Evolutionary conservation across 805 yeast species (phyloP).

Genomic region (Nematodospora valgi): DNA sequence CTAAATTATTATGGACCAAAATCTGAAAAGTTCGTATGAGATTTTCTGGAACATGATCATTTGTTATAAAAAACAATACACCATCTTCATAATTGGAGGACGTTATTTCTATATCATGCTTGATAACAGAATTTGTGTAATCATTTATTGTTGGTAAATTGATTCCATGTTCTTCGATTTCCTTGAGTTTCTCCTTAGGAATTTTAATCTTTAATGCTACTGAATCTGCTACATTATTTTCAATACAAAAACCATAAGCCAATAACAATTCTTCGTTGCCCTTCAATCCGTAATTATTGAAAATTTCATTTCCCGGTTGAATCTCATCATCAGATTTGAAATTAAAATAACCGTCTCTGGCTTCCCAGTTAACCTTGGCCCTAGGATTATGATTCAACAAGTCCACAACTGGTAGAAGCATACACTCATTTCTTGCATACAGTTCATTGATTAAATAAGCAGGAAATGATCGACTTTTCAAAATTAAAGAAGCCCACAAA

Average conservation of each 20-base stretch:
- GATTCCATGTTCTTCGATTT: conserved; percentile 34
- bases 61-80: conserved; percentile 37
- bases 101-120: neutral
- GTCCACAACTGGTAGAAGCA: conserved; percentile 77
- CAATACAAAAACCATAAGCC: conserved; percentile 76
- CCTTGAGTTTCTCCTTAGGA: conserved; percentile 27
- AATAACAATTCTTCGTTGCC: conserved; percentile 79
- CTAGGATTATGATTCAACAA: conserved; percentile 68
- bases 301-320: conserved; percentile 49
- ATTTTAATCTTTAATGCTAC: conserved; percentile 61
- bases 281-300: conserved; percentile 83
- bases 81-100: conserved; percentile 25
- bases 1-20: conserved; percentile 49
- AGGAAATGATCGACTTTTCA: conserved; percentile 82
- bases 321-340: conserved; percentile 36
- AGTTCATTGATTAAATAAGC: conserved; percentile 49
- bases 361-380: conserved; percentile 64
- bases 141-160: conserved; percentile 31
- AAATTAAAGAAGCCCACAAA: conserved; percentile 70
- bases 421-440: conserved; percentile 46
- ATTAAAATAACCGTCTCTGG: conserved; percentile 24
- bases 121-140: conserved; percentile 37
- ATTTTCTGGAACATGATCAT: conserved; percentile 35
- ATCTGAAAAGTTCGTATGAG: conserved; percentile 53
- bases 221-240: conserved; percentile 54